Percentiles rank a stretch among this genome's conserved stretches.
Evolutionary conservation across 2,329 filamentous ascomycete genomes (phyloP).

Genomic region (Aspergillus ochraceus): DNA sequence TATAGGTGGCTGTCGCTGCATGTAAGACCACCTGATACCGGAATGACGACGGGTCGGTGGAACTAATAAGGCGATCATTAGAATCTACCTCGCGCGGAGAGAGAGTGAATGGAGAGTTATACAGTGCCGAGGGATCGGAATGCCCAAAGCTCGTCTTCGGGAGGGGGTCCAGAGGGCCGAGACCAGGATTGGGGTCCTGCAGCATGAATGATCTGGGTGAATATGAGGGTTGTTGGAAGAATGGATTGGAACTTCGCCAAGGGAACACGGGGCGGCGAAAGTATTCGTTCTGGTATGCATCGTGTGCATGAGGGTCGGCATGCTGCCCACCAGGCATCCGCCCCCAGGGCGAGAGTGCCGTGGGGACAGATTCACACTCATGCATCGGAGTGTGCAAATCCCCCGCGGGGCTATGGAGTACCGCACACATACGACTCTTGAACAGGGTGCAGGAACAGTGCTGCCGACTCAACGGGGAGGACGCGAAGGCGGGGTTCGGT

Average conservation of each 20-base stretch:
- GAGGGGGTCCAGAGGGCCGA: neutral
- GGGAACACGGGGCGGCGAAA: neutral
- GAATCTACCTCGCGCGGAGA: neutral
- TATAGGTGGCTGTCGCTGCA: neutral
- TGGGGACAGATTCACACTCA: neutral
- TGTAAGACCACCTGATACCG: neutral
- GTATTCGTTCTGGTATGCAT: neutral
- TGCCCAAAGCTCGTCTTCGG: neutral
- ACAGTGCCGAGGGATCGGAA: neutral
- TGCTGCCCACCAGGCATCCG: neutral
- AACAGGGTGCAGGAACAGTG: neutral
- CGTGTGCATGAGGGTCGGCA: neutral
- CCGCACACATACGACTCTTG: constrained; percentile 6
- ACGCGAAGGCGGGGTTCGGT: neutral
- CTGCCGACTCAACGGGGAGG: neutral
- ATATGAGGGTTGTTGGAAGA: neutral
- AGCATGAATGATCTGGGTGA: neutral
- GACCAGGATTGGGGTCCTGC: neutral
- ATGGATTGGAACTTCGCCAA: neutral
- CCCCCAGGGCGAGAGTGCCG: neutral
- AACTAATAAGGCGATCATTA: neutral
- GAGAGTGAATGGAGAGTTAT: neutral
- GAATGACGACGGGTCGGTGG: neutral
- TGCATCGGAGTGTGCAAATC: constrained; percentile 7
- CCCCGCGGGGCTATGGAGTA: constrained; percentile 3